A percentile compares a stretch with the other conserved stretches of the same genome.
Evolutionary conservation across 1,284 basidiomycete genomes (phyloP).

Genomic region (Malassezia japonica): DNA sequence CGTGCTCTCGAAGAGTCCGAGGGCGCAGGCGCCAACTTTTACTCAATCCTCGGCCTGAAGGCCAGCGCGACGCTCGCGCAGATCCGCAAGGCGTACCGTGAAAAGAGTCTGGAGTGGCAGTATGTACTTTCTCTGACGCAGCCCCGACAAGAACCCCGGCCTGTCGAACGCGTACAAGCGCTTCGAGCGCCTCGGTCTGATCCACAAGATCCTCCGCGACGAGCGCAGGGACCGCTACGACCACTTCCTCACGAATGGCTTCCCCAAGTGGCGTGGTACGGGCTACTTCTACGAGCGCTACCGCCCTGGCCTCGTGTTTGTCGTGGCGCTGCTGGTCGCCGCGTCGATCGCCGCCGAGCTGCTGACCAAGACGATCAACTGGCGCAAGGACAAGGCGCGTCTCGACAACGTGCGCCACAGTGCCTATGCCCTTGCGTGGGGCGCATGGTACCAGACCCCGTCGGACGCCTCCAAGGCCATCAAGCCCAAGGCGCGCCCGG

Average conservation of each 20-base stretch:
- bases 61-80: constrained; percentile 19
- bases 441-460: constrained; percentile 31
- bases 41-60: constrained; percentile 33
- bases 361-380: constrained; percentile 23
- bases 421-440: constrained; percentile 33
- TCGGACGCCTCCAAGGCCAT: not conserved
- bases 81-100: constrained; percentile 42
- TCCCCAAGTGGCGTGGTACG: constrained; percentile 41
- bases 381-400: constrained; percentile 24
- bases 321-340: constrained; percentile 26
- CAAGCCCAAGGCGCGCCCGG: constrained; percentile 3
- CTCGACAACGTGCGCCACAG: constrained; percentile 25
- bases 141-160: constrained; percentile 41
- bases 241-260: constrained; percentile 40
- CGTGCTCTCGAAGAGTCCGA: constrained; percentile 30
- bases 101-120: constrained; percentile 39
- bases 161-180: constrained; percentile 26
- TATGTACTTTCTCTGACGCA: constrained; percentile 15
- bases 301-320: constrained; percentile 30
- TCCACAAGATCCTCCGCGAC: constrained; percentile 45
- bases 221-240: constrained; percentile 43
- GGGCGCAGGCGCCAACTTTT: constrained; percentile 36
- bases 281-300: constrained; percentile 44
- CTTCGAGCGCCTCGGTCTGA: constrained; percentile 41
- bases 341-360: constrained; percentile 22